These are phyloP conservation scores for Pythium sukuiense DNA, from an alignment of 352 stramenopile genomes.

Conservation along the genomic window DNA sequence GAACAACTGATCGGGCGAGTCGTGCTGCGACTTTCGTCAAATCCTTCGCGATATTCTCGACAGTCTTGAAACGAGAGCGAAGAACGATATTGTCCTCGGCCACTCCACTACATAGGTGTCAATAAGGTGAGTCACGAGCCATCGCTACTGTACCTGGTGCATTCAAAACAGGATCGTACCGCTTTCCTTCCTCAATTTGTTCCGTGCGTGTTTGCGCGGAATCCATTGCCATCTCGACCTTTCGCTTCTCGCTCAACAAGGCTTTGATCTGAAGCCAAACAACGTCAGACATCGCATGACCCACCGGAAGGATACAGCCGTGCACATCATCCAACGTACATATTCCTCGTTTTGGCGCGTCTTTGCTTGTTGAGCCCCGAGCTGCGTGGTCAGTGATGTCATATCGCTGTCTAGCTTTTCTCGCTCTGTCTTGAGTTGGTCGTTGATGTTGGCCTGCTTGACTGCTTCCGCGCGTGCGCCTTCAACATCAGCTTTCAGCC, in stretches of 20 bases:
- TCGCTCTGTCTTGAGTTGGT: slow-evolving; percentile 8
- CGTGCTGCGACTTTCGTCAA: not conserved
- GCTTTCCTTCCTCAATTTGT: slow-evolving; percentile 26
- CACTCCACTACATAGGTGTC: slow-evolving; percentile 8
- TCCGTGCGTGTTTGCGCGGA: slow-evolving; percentile 17
- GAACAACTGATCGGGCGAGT: not conserved
- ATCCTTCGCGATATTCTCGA: slow-evolving; percentile 11
- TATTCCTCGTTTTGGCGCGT: slow-evolving; percentile 12
- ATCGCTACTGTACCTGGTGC: not conserved
- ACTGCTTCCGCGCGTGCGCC: not conserved
- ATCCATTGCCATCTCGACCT: slow-evolving; percentile 21
- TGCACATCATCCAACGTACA: slow-evolving; percentile 4
- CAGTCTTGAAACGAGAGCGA: not conserved
- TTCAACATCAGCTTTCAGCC: slow-evolving; percentile 1
- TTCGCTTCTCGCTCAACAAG: slow-evolving; percentile 11
- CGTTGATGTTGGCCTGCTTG: not conserved
- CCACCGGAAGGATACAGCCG: too few relatives aligned
- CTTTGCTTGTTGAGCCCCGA: slow-evolving; percentile 9
- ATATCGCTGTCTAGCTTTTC: slow-evolving; percentile 20
- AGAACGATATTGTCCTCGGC: slow-evolving; percentile 23
- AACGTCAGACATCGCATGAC: not conserved
- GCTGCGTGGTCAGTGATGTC: slow-evolving; percentile 12
- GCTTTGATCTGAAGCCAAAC: slow-evolving; percentile 7
- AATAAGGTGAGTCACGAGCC: not conserved
- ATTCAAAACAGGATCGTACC: slow-evolving; percentile 6